phyloP scores from a whole-genome alignment of 1,284 basidiomycete species.

The Ganoderma meredithae region DNA sequence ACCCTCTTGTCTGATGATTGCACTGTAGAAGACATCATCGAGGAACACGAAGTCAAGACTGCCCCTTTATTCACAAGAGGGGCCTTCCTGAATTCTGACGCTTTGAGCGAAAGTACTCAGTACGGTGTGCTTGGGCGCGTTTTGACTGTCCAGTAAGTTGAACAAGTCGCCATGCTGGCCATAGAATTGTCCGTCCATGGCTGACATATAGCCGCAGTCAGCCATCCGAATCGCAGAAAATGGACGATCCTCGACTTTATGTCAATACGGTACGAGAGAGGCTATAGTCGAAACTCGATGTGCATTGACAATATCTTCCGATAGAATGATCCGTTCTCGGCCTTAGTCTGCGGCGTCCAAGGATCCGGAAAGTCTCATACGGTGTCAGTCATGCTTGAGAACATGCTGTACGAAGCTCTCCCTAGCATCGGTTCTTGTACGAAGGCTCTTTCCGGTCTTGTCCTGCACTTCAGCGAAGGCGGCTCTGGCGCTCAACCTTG shows the following conservation, averaged over 20 bases:
- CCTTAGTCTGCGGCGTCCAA: slow-evolving; percentile 45
- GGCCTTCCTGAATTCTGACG: slow-evolving; percentile 50
- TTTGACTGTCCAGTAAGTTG: slow-evolving; percentile 52
- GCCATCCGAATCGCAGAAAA: slow-evolving; percentile 36
- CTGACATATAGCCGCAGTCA: neutral
- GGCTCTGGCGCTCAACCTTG: slow-evolving; percentile 62
- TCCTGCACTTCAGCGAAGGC: slow-evolving; percentile 75
- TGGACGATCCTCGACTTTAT: slow-evolving; percentile 59
- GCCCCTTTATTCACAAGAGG: slow-evolving; percentile 63
- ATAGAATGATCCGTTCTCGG: slow-evolving; percentile 48
- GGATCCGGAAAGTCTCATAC: slow-evolving; percentile 79
- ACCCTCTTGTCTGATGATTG: slow-evolving; percentile 47
- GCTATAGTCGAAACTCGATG: neutral
- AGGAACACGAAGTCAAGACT: slow-evolving; percentile 54
- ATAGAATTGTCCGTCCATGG: neutral
- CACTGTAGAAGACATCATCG: slow-evolving; percentile 29
- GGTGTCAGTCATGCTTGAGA: slow-evolving; percentile 69
- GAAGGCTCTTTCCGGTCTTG: slow-evolving; percentile 65
- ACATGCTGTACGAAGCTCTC: slow-evolving; percentile 63
- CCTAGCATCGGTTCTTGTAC: slow-evolving; percentile 55
- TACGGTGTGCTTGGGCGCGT: slow-evolving; percentile 65
- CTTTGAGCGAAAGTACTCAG: slow-evolving; percentile 48
- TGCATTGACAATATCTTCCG: neutral
- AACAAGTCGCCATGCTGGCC: neutral
- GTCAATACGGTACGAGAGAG: slow-evolving; percentile 61